Percentiles rank a stretch among this genome's conserved stretches.
Evolutionary conservation across 2,329 filamentous ascomycete genomes (phyloP).

Genomic region (Talaromyces piceae): DNA sequence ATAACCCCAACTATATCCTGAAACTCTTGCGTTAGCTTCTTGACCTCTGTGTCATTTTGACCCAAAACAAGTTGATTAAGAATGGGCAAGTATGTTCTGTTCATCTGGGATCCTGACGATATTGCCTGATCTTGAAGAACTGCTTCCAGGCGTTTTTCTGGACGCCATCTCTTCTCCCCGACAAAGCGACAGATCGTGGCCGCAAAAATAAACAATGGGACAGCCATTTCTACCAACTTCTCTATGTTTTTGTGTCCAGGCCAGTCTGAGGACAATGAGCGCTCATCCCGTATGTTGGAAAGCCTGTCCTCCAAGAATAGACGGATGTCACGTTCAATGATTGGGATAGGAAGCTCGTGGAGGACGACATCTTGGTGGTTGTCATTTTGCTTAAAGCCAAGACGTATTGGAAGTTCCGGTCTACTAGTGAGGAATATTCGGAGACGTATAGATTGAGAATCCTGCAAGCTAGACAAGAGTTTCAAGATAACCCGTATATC

Average conservation of each 20-base stretch:
- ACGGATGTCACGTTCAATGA: conserved; percentile 19
- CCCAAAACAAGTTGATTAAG: conserved; percentile 15
- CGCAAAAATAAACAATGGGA: conserved; percentile 15
- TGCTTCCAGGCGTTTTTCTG: conserved; percentile 8
- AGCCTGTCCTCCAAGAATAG: conserved; percentile 18
- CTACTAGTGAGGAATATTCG: conserved; percentile 25
- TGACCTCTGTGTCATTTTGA: conserved; percentile 10
- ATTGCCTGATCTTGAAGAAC: conserved; percentile 13
- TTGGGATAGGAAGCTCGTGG: conserved; percentile 17
- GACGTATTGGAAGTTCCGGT: conserved; percentile 18
- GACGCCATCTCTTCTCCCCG: conserved; percentile 10
- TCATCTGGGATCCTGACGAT: conserved; percentile 15
- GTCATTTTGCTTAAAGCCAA: conserved; percentile 12
- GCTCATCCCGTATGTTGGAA: not conserved
- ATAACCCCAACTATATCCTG: conserved; percentile 18
- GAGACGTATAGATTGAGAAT: conserved; percentile 13
- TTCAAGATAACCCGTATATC: conserved; percentile 18
- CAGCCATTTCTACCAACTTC: conserved; percentile 21
- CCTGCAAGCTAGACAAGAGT: conserved; percentile 14
- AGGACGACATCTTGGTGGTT: conserved; percentile 10
- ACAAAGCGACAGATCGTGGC: conserved; percentile 20
- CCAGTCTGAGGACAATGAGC: conserved; percentile 15
- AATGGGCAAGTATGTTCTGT: conserved; percentile 21
- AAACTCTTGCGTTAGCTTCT: conserved; percentile 13
- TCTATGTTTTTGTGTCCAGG: conserved; percentile 17